Base-by-base conservation (phyloP, 208 protist genomes). In the Acanthamoeba lenticulata region DNA sequence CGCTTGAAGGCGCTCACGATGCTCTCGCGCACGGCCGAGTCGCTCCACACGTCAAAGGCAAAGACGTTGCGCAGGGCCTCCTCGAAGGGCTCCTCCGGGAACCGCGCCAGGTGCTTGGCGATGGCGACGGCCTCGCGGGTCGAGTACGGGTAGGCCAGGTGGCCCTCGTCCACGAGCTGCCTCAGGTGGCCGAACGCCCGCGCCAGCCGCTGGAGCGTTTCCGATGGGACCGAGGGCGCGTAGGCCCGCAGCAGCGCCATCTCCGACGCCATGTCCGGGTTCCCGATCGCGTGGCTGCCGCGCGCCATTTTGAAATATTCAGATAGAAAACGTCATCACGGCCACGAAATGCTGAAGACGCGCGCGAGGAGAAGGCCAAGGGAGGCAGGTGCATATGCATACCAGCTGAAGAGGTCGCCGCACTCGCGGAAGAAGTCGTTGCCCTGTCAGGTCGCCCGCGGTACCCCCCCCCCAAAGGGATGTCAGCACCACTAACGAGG, bases 391-490 rank as follows among this genome's bases (percentile, higher is more conserved):
- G 55, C 32, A n/a, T 19, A 5, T 15, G 19, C 36, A 13, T 62
- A 95, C 86, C 86, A 55, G 49, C 96, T 96, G 91, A 99, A 99
- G 55, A 98, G 95, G 81, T 99, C 98, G 29, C 98, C 98, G 93
- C 97, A 98, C 74, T 98, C 97, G 34, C 96, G 94, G 94, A 98
- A 99, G 88, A 99, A 99, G 96, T 99, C 98, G 94, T 99, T 99
- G 57, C 98, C 98, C 94, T 98, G 97, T 91, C 99, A 99, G 1
- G 98, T 98, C n/a, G n/a, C n/a, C n/a, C n/a, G n/a, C n/a, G n/a
- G n/a, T n/a, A n/a, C n/a, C n/a, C n/a, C n/a, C n/a, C n/a, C n/a
- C n/a, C 94, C 97, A 99, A 62, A n/a, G 36, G 98, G 98, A 0
- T 98, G 98, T 24, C 15, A 62, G 55, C 19, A 62, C 19, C 15